Evolutionary conservation across 768 basidiomycete species (phyloP), one percentile per base, ranked within the genome.

Genomic region (Chiua virens): DNA sequence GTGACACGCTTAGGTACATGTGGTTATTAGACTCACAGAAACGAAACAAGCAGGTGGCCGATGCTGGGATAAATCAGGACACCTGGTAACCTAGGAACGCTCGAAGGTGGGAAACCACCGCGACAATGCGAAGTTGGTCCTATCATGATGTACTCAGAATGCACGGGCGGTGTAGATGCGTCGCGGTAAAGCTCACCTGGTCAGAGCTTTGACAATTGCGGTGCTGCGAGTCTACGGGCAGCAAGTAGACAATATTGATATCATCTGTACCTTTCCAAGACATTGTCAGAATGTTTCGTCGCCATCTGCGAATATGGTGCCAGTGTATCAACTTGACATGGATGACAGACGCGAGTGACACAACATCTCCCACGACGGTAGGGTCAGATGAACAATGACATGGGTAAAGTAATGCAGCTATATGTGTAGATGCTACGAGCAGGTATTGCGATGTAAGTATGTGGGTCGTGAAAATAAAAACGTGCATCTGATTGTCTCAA

Each of bases 71-170:
- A 56, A 39, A 52, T 52, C 23, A 41, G 45, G 50, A 23, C 25
- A 13, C 23, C 35, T 30, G 38, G 53, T 58, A 50, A 52, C 52
- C 47, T 54, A 43, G 59, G 43, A 52, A 61, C 55, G 40, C 47
- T 45, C 30, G 8, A 22, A 49, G 36, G 45, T 53, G 50, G 47
- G 58, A 60, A 60, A 41, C 9, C 21, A 22, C 5, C 4, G 28
- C 9, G 11, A 34, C 34, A 14, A 17, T 34, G 3, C 15, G 14
- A 34, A 34, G 32, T 15, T 34, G 34, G 34, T 15, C 30, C 34
- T 34, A n/a, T n/a, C n/a, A n/a, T n/a, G n/a, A n/a, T n/a, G n/a
- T n/a, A 34, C 34, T 34, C 15, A 34, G 6, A 34, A 30, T 30
- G 34, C 34, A 32, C 25, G 25, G 25, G n/a, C 23, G 28, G 30